Percentiles rank a stretch among this genome's conserved stretches.
phyloP scores from a whole-genome alignment of 805 yeast genomes.

The Kluyveromyces siamensis region DNA sequence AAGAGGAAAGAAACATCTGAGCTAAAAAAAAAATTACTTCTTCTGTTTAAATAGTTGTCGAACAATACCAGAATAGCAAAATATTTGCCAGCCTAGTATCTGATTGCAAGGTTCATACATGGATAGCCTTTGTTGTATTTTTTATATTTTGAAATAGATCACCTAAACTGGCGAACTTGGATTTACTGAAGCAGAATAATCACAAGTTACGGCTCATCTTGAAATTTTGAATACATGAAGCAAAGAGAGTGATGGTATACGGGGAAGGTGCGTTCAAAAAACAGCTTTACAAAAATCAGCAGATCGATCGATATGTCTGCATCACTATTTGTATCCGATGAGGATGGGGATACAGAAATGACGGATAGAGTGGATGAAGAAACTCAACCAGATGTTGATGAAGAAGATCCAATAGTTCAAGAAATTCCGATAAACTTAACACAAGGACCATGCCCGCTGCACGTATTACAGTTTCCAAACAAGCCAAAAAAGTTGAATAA shows the following conservation, averaged over 20 bases:
- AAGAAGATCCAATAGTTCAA: slow-evolving; percentile 51
- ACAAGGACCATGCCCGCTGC: slow-evolving; percentile 27
- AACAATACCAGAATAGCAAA: no score
- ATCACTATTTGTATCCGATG: slow-evolving; percentile 30
- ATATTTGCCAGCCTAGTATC: no score
- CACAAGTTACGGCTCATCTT: slow-evolving; percentile 4
- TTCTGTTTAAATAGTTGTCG: no score
- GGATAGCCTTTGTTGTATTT: no score
- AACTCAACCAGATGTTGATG: slow-evolving; percentile 23
- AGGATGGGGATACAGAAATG: slow-evolving; percentile 25
- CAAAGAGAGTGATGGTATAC: not conserved
- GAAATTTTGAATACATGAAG: not conserved
- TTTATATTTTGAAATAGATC: no score
- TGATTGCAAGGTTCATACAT: no score
- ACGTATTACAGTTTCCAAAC: slow-evolving; percentile 49
- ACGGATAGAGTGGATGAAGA: slow-evolving; percentile 4
- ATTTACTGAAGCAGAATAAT: not conserved
- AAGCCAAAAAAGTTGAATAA: slow-evolving; percentile 21
- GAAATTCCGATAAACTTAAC: slow-evolving; percentile 50
- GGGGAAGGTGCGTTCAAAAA: not conserved
- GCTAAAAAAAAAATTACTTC: no score
- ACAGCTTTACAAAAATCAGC: not conserved
- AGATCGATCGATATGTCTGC: not conserved
- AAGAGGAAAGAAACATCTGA: no score
- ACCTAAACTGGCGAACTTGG: no score